Base-by-base conservation (phyloP, 2,329 filamentous ascomycete species). In the Cadophora sp. region DNA sequence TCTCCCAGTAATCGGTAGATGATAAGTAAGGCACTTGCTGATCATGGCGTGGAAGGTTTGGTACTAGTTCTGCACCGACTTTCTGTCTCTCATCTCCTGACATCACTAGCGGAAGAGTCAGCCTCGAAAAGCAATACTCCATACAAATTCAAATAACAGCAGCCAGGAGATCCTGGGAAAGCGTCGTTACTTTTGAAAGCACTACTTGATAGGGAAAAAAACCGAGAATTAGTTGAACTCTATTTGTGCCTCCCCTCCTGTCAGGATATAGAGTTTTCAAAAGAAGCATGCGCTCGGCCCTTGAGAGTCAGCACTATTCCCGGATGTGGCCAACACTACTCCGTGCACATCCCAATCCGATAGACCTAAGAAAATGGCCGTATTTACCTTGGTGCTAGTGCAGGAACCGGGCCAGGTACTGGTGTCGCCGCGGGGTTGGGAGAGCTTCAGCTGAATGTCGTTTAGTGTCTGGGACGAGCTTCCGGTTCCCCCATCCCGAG, bases 331-430 rank as follows among this genome's bases (percentile, higher is more conserved):
- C 36, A 16, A 14, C n/a, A 33, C 53, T n/a, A 33, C 16, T 7
- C 13, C 27, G n/a, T 24, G 53, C 30, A 7, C 20, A 16, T 41
- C 53, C 36, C 53, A 58, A 58, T 41, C 20, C 8, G 33, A 43
- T 41, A 13, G 20, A 24, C 36, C n/a, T 16, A 56, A 56, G 51
- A 36, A 16, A 39, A 8, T 39, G 30, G 16, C n/a, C 24, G 11
- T 55, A 39, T 56, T 39, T 56, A 56, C 30, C 8, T 56, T 41
- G 36, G 27, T 27, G 53, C 33, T 56, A 56, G 33, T 22, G 51
- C 53, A 56, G 53, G 53, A 56, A 24, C 53, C 1, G 33, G 48
- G 39, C 53, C 8, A n/a, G 48, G 20, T 41, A 18, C 18, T 13
- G 18, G 6, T 6, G 3, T 6, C 27, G 27, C 27, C 27, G 53